A percentile compares a stretch with the other conserved stretches of the same genome.
These are phyloP conservation scores for Claviceps pusilla DNA, from an alignment of 2,329 filamentous ascomycete species.

Conservation along the genomic window DNA sequence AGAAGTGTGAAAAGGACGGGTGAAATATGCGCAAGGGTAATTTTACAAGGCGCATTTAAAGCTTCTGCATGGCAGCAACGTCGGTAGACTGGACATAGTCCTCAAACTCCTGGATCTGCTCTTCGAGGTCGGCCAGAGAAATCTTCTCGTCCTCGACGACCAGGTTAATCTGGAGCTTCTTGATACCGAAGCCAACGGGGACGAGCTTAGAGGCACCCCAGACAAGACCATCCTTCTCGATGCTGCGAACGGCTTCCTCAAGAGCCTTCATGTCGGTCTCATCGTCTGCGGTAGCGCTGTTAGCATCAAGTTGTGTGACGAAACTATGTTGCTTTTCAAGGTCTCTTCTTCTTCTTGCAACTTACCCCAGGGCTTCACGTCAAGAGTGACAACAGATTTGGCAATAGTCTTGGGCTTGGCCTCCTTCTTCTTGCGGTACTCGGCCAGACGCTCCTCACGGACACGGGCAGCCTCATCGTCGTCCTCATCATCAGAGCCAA, in stretches of 20 bases:
- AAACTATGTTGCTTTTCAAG: background rate
- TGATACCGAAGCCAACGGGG: slow-evolving; percentile 90
- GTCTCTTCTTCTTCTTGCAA: background rate
- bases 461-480: slow-evolving; percentile 71
- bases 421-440: slow-evolving; percentile 96
- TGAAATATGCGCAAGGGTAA: no score
- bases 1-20: no score
- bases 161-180: slow-evolving; percentile 97
- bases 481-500: slow-evolving; percentile 86
- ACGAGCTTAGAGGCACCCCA: slow-evolving; percentile 90
- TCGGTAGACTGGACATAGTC: slow-evolving; percentile 95
- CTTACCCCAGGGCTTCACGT: slow-evolving; percentile 97
- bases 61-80: slow-evolving; percentile 80
- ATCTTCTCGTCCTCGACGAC: slow-evolving; percentile 97
- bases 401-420: slow-evolving; percentile 79
- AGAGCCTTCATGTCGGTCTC: slow-evolving; percentile 83
- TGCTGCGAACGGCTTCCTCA: slow-evolving; percentile 64
- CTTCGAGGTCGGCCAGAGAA: slow-evolving; percentile 72
- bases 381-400: slow-evolving; percentile 90
- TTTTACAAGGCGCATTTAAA: slow-evolving; percentile 38
- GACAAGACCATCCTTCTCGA: slow-evolving; percentile 85
- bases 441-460: slow-evolving; percentile 78
- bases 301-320: background rate
- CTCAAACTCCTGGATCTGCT: slow-evolving; percentile 68
- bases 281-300: slow-evolving; percentile 43